These are phyloP conservation scores for Fusarium sp. DNA, from an alignment of 2,329 filamentous ascomycete species.

Conservation along the genomic window DNA sequence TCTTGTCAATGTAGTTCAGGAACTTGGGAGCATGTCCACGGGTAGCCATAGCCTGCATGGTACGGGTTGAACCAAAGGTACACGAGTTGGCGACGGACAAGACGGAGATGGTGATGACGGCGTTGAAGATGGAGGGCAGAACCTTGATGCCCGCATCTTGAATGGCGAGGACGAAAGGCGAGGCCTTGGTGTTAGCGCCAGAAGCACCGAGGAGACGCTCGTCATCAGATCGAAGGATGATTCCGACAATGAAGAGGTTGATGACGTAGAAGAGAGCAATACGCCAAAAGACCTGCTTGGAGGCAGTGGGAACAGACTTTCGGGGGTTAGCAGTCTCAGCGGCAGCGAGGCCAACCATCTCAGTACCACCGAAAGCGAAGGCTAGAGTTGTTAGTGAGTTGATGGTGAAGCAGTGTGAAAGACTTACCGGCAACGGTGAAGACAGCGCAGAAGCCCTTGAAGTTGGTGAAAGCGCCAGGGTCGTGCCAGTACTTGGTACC, in stretches of 20 bases:
- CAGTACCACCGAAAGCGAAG: constrained; percentile 80
- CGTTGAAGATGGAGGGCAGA: constrained; percentile 90
- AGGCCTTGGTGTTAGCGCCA: constrained; percentile 75
- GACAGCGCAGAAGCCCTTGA: constrained; percentile 81
- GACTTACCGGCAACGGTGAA: constrained; percentile 71
- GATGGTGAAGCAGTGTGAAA: fast-evolving
- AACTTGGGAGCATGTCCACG: constrained; percentile 83
- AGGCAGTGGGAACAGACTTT: constrained; percentile 83
- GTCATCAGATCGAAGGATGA: constrained; percentile 81
- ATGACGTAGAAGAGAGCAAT: constrained; percentile 92
- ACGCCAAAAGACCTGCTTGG: constrained; percentile 96
- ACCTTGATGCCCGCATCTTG: constrained; percentile 82
- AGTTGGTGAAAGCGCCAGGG: constrained; percentile 84
- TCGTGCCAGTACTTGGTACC: constrained; percentile 79
- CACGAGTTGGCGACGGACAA: constrained; percentile 91
- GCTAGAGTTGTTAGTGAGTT: not conserved
- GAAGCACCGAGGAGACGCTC: constrained; percentile 65
- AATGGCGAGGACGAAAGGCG: constrained; percentile 94
- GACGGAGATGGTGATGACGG: constrained; percentile 93
- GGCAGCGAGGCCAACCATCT: constrained; percentile 79
- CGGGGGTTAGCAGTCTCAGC: constrained; percentile 80
- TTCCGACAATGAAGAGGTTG: constrained; percentile 80
- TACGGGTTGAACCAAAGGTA: constrained; percentile 91
- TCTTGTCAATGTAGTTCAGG: constrained; percentile 82
- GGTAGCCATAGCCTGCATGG: constrained; percentile 87